Evolutionary conservation across 1,284 basidiomycete species (phyloP).

Genomic region (Puccinia brachypodii): DNA sequence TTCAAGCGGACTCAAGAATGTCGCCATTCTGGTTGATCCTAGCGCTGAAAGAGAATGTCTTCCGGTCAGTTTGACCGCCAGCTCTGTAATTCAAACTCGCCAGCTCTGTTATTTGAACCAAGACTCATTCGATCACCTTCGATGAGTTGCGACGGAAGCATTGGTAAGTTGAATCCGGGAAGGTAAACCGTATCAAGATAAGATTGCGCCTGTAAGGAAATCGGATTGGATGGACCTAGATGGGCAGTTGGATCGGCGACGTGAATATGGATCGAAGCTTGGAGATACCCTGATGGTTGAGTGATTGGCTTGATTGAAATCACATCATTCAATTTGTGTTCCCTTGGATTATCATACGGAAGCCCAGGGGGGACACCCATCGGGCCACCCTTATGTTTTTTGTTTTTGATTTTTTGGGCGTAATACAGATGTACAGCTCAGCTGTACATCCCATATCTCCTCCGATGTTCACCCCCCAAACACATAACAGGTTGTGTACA

Average conservation of each 20-base stretch:
- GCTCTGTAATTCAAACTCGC: too few species aligned
- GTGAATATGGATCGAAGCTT: slow-evolving; percentile 82
- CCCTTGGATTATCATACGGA: slow-evolving; percentile 74
- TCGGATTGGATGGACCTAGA: slow-evolving; percentile 69
- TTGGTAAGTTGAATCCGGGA: slow-evolving; percentile 66
- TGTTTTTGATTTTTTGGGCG: too few species aligned
- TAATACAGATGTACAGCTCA: too few species aligned
- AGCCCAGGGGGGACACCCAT: too few species aligned
- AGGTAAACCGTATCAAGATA: slow-evolving; percentile 66
- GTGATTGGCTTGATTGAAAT: slow-evolving; percentile 69
- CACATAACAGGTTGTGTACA: too few species aligned
- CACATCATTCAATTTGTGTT: slow-evolving; percentile 92
- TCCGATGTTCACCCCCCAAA: too few species aligned
- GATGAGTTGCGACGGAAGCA: slow-evolving; percentile 65
- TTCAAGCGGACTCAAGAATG: slow-evolving; percentile 71
- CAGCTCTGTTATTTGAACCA: slow-evolving; percentile 61
- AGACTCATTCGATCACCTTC: slow-evolving; percentile 63
- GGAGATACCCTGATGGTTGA: slow-evolving; percentile 20
- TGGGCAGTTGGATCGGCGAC: slow-evolving; percentile 87
- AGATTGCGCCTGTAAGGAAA: slow-evolving; percentile 65
- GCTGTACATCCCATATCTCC: too few species aligned
- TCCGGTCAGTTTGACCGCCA: slow-evolving; percentile 56
- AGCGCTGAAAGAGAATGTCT: slow-evolving; percentile 77
- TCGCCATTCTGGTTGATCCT: slow-evolving; percentile 68
- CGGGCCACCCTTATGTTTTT: too few species aligned